Evolutionary conservation across 176 grass and related monocot species (phyloP).

Genomic region (barley (Hordeum vulgare)): DNA sequence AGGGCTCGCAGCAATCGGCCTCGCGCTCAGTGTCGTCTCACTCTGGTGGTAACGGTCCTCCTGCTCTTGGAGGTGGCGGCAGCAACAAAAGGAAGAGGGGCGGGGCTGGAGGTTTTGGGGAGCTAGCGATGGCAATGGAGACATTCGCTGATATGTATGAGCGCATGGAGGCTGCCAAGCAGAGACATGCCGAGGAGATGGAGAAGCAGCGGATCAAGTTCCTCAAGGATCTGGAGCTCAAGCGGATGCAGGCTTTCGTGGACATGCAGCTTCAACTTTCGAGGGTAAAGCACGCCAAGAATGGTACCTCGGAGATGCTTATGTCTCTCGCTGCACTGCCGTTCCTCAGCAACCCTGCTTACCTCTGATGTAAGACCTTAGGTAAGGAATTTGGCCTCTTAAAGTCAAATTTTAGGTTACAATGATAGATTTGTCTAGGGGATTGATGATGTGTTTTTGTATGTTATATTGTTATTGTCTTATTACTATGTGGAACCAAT

Average conservation of each 20-base stretch:
- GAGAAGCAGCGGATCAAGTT: constrained; percentile 97
- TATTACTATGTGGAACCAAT: not conserved
- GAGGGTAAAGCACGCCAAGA: constrained; percentile 45
- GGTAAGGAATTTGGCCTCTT: constrained; percentile 29
- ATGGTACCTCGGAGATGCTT: constrained; percentile 45
- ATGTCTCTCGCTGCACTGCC: constrained; percentile 57
- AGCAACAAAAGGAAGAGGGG: constrained; percentile 30
- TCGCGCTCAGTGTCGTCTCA: constrained; percentile 52
- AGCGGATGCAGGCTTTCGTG: constrained; percentile 91
- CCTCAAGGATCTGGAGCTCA: constrained; percentile 73
- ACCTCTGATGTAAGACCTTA: constrained; percentile 44
- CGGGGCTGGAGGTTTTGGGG: constrained; percentile 46
- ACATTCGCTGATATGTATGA: constrained; percentile 85
- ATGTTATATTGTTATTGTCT: not conserved
- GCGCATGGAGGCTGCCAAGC: constrained; percentile 74
- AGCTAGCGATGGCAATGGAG: constrained; percentile 73
- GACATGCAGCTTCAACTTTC: constrained; percentile 85
- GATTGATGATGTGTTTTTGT: constrained; percentile 16
- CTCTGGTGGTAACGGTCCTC: constrained; percentile 19
- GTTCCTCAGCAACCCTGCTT: constrained; percentile 61
- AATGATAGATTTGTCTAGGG: not conserved
- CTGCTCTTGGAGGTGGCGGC: not conserved
- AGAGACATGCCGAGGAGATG: constrained; percentile 83
- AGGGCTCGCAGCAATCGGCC: constrained; percentile 32
- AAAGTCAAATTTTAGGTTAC: constrained; percentile 7